Percentiles rank a stretch among this genome's conserved stretches.
Conservation (phyloP, 495 filamentous ascomycete species). For the Annulohypoxylon moriforme region DNA sequence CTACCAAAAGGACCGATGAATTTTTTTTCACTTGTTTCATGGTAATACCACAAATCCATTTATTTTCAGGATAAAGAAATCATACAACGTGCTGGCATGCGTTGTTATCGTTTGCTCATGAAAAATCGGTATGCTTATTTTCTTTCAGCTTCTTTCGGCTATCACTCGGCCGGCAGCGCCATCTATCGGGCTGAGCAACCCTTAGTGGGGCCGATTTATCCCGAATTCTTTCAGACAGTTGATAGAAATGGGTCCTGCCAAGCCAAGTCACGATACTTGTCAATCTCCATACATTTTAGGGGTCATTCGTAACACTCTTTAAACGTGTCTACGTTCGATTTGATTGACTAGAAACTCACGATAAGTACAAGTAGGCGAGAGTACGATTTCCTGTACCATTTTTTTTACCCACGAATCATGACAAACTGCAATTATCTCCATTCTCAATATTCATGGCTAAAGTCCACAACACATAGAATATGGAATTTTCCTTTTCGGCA, state of each 20-base stretch:
- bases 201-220: constrained; percentile 39
- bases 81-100: constrained; percentile 15
- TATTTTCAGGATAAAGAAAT: not conserved
- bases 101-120: constrained; percentile 14
- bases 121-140: not conserved
- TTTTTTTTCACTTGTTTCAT: constrained; percentile 9
- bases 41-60: constrained; percentile 10
- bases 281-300: not conserved
- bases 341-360: not conserved
- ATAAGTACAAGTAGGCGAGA: not conserved
- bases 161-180: constrained; percentile 22
- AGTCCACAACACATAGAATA: too few relatives aligned
- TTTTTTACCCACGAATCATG: not conserved
- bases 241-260: constrained; percentile 4
- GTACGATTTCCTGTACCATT: not conserved
- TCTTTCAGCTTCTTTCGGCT: constrained; percentile 18
- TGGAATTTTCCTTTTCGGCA: not conserved
- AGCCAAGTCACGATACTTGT: constrained; percentile 29
- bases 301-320: not conserved
- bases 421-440: not conserved
- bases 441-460: not conserved
- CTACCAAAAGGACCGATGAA: constrained; percentile 38
- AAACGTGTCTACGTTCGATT: constrained; percentile 1
- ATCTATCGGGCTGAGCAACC: constrained; percentile 20
- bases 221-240: constrained; percentile 25